These are phyloP conservation scores for Mycena venus DNA, from an alignment of 768 basidiomycete species.

Conservation along the genomic window DNA sequence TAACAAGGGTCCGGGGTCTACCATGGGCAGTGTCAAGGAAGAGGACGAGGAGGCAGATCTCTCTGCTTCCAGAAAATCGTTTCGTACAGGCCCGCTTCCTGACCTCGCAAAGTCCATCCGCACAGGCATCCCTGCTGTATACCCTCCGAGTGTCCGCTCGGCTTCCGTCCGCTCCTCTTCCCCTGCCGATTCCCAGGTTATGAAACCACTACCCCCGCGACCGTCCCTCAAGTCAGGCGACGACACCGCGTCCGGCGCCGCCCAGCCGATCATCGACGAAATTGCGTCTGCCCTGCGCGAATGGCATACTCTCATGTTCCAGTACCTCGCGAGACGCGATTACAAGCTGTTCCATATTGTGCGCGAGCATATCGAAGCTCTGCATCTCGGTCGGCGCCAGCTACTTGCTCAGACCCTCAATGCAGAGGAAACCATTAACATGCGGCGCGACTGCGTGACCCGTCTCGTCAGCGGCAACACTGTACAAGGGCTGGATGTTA, in stretches of 20 bases:
- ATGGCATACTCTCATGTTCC: constrained; percentile 94
- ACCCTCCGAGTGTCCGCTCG: constrained; percentile 76
- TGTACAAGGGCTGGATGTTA: constrained; percentile 92
- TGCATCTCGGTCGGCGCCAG: constrained; percentile 93
- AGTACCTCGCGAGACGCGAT: constrained; percentile 89
- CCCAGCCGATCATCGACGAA: constrained; percentile 95
- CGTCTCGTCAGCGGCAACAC: constrained; percentile 92
- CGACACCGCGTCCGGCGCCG: constrained; percentile 86
- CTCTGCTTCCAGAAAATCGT: constrained; percentile 65
- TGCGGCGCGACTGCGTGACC: constrained; percentile 89
- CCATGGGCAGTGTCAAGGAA: constrained; percentile 73
- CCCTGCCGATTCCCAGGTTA: constrained; percentile 71
- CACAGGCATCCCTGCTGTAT: constrained; percentile 74
- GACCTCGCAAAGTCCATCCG: constrained; percentile 83
- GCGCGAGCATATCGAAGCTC: constrained; percentile 88
- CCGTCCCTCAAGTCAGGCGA: constrained; percentile 96
- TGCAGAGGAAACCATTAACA: constrained; percentile 84
- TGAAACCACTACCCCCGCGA: constrained; percentile 87
- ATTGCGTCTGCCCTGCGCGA: constrained; percentile 96
- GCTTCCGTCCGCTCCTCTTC: constrained; percentile 65
- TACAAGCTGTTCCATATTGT: constrained; percentile 92
- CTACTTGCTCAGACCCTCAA: constrained; percentile 90
- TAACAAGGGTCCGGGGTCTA: constrained; percentile 52
- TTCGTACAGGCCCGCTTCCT: constrained; percentile 79
- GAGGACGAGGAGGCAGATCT: constrained; percentile 68